phyloP scores from a whole-genome alignment of 2,329 filamentous ascomycete species.

The Colletotrichum gloeosporioides region DNA sequence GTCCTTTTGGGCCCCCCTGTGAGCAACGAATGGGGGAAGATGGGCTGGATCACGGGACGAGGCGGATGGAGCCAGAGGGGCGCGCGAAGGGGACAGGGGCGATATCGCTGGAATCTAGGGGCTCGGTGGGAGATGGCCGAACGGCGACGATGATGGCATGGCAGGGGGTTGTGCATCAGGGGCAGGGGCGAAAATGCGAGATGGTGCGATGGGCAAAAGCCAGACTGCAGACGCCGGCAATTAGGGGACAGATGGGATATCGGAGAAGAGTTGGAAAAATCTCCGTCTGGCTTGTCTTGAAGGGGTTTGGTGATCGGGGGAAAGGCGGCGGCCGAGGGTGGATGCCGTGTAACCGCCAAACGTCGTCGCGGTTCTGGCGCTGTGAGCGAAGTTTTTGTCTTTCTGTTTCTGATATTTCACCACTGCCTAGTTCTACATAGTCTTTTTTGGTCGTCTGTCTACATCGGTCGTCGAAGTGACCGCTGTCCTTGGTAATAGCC shows the following conservation, averaged over 20 bases:
- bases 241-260: not conserved
- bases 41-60: not conserved
- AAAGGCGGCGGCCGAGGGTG: not conserved
- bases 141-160: conserved; percentile 12
- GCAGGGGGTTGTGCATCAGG: not conserved
- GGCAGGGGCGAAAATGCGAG: not conserved
- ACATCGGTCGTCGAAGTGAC: not conserved
- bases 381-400: not conserved
- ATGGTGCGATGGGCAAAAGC: not conserved
- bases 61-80: not conserved
- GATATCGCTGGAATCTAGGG: conserved; percentile 17
- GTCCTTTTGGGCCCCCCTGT: not conserved
- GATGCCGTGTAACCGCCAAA: not conserved
- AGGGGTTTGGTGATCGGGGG: not conserved
- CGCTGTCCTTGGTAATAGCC: fast-evolving
- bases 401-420: fast-evolving
- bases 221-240: not conserved
- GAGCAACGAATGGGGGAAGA: not conserved
- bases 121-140: not conserved
- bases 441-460: not conserved
- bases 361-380: not conserved
- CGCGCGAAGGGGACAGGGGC: not conserved
- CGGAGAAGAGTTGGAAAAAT: not conserved
- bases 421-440: not conserved
- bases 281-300: not conserved